phyloP scores from a whole-genome alignment of 2,329 filamentous ascomycete genomes.

The Penicillium fuscoglaucum region DNA sequence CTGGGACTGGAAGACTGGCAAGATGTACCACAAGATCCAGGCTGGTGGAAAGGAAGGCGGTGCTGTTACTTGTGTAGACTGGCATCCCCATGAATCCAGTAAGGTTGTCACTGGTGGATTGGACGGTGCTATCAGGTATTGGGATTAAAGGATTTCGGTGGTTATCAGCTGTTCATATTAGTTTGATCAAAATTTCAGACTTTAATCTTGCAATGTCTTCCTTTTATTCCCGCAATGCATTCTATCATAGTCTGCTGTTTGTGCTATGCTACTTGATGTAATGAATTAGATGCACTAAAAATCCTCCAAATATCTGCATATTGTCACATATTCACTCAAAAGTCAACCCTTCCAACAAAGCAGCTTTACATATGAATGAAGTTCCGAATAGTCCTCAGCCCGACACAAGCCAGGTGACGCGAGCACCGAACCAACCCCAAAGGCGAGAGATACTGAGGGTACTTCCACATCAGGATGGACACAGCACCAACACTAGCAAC shows the following conservation, averaged over 20 bases:
- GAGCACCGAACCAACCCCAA: slow-evolving; percentile 17
- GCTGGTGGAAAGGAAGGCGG: slow-evolving; percentile 67
- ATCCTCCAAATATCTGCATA: background rate
- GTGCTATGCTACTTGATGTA: background rate
- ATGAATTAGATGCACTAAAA: background rate
- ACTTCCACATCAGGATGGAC: slow-evolving; percentile 35
- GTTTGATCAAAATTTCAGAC: slow-evolving; percentile 4
- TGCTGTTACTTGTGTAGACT: slow-evolving; percentile 81
- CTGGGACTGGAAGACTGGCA: slow-evolving; percentile 99
- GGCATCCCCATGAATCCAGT: slow-evolving; percentile 96
- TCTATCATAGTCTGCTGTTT: background rate
- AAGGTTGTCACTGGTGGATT: slow-evolving; percentile 89
- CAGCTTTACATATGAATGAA: background rate
- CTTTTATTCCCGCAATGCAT: background rate
- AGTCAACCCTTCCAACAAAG: background rate
- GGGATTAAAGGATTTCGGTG: slow-evolving; percentile 65
- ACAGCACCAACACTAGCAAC: slow-evolving; percentile 32
- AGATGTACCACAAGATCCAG: slow-evolving; percentile 96
- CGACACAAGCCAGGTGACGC: slow-evolving; percentile 19
- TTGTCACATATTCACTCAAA: background rate
- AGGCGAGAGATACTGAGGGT: slow-evolving; percentile 26
- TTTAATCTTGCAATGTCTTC: background rate
- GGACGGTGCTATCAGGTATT: slow-evolving; percentile 86
- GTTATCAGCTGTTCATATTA: slow-evolving; percentile 12
- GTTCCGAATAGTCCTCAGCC: slow-evolving; percentile 11